phyloP scores from a whole-genome alignment of 805 yeast genomes.

The Isabelozyma heimii region DNA sequence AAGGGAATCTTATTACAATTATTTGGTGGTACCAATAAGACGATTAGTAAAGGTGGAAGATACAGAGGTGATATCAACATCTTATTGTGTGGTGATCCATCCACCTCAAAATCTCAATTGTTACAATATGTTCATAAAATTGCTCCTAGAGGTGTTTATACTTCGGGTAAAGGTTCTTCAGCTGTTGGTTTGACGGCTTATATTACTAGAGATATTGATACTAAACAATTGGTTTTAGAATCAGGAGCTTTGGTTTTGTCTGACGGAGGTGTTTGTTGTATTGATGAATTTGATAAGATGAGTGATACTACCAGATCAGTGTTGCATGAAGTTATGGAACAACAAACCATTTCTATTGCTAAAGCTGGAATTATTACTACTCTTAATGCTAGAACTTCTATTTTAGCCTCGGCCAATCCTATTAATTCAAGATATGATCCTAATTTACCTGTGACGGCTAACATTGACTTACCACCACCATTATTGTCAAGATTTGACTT shows the following conservation, averaged over 20 bases:
- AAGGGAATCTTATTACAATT: conserved; percentile 90
- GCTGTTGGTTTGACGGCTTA: conserved; percentile 99
- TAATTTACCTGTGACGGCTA: conserved; percentile 89
- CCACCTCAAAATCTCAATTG: conserved; percentile 93
- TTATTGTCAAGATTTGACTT: conserved; percentile 90
- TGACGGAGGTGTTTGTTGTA: conserved; percentile 98
- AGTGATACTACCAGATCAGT: conserved; percentile 91
- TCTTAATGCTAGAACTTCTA: conserved; percentile 91
- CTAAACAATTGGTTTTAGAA: conserved; percentile 89
- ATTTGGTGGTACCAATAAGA: conserved; percentile 94
- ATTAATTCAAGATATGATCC: conserved; percentile 95
- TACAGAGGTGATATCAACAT: conserved; percentile 96
- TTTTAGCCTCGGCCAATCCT: conserved; percentile 95
- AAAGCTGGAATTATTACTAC: conserved; percentile 98
- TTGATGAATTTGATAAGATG: conserved; percentile 99
- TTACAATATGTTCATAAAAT: conserved; percentile 94
- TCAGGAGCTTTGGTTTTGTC: conserved; percentile 94
- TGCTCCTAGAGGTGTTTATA: conserved; percentile 96
- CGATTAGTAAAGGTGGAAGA: conserved; percentile 84
- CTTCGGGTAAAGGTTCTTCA: conserved; percentile 98
- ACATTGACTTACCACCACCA: conserved; percentile 96
- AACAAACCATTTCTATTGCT: conserved; percentile 96
- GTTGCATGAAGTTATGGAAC: conserved; percentile 98
- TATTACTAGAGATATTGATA: conserved; percentile 89
- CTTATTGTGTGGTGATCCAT: conserved; percentile 95